Base-by-base conservation (phyloP, 2,329 filamentous ascomycete species). In the Zymoseptoria crescenta region DNA sequence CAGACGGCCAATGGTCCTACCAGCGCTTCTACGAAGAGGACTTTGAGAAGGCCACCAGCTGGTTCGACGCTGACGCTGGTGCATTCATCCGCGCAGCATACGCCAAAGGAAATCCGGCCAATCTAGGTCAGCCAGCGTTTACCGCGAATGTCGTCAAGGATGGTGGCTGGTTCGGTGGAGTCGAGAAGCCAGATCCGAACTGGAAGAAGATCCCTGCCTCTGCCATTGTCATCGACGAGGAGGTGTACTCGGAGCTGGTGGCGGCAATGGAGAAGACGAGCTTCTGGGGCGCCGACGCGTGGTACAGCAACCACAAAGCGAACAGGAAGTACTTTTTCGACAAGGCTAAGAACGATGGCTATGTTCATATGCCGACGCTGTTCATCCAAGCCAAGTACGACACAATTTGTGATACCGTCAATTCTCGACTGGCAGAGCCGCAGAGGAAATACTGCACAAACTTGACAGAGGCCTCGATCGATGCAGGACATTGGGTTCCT, bases 261-360 rank as follows among this genome's bases (percentile, higher is more conserved):
- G 61, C 63, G 20, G 74, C 73, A 16, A 75, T 77, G 66, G 64
- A 75, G 62, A 70, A 69, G 61, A 75, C 74, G 4, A 76, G 77
- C 0, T 75, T 74, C 59, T 76, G 71, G 62, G 68, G 71, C 1
- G 68, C 73, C 1, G 72, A 70, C 27, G 71, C 75, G 0, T 77
- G 73, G 62, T 81, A 81, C 58, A 59, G 75, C 41, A 76, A 81
- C 61, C 74, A 78, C 60, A 68, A 72, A 5, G 67, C 64, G 10
- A 81, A 81, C 56, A 64, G 62, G 2, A 72, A 70, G 48, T 81
- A 77, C 64, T 73, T 71, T 6, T 72, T 73, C 20, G 70, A 72
- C 27, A 69, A 74, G 49, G 61, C 63, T 8, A 72, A 69, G 65
- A 73, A 74, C 21, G 68, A 67, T 3, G 72, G 71, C 0, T 62